phyloP scores from a whole-genome alignment of 2,329 filamentous ascomycete species.

The Clarireedia homoeocarpa region DNA sequence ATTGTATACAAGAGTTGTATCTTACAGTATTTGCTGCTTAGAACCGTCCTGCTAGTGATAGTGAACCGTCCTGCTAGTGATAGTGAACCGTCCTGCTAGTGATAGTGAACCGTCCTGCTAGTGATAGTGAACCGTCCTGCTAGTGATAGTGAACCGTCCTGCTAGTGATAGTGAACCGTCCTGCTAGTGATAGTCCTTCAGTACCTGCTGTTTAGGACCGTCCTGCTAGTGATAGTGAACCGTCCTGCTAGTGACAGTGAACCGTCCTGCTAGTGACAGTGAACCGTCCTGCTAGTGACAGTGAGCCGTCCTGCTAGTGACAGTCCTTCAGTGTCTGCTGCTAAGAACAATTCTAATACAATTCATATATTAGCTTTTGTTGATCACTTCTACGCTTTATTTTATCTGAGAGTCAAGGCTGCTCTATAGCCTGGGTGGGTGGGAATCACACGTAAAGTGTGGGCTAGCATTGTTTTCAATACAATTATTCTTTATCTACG shows the following conservation, averaged over 20 bases:
- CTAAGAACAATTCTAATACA: background rate
- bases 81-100: too few relatives aligned
- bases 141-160: too few relatives aligned
- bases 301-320: too few relatives aligned
- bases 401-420: constrained; percentile 1
- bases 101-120: too few relatives aligned
- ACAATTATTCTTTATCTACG: background rate
- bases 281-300: too few relatives aligned
- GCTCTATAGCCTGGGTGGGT: constrained; percentile 2
- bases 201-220: background rate
- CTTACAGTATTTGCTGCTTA: background rate
- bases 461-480: background rate
- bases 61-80: background rate
- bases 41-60: background rate
- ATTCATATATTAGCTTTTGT: background rate
- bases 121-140: too few relatives aligned
- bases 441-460: constrained; percentile 1
- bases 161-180: too few relatives aligned
- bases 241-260: background rate
- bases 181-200: background rate
- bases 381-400: background rate
- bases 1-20: background rate
- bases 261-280: too few relatives aligned
- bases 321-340: background rate
- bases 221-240: background rate